Conservation (phyloP, 148 eudicot species). For the Rhododendron griersonianum region DNA sequence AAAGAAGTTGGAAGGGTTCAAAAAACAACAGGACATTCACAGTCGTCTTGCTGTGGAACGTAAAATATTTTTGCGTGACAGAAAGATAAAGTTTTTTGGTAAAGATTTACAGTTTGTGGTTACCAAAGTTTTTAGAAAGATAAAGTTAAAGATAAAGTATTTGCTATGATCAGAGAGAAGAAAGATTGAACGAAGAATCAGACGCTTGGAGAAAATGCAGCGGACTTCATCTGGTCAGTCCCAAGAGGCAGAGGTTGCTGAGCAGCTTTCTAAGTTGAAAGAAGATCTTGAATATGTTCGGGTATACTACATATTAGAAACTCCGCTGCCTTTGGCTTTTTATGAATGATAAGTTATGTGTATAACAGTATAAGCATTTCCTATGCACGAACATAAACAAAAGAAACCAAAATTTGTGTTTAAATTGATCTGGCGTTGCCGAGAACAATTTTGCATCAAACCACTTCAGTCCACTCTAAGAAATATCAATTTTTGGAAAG, state of each 20-base stretch:
- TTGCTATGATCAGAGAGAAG: slow-evolving; percentile 62
- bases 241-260: slow-evolving; percentile 59
- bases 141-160: too few species aligned
- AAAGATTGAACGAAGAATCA: slow-evolving; percentile 79
- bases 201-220: slow-evolving; percentile 86
- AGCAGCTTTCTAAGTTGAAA: slow-evolving; percentile 64
- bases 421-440: background rate
- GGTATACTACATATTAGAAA: slow-evolving; percentile 42
- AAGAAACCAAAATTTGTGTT: background rate
- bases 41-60: slow-evolving; percentile 71
- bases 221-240: slow-evolving; percentile 56
- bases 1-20: slow-evolving; percentile 73
- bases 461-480: background rate
- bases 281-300: slow-evolving; percentile 96
- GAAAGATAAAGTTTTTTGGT: slow-evolving; percentile 91
- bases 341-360: background rate
- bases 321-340: background rate
- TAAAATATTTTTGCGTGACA: slow-evolving; percentile 64
- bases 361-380: background rate
- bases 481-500: background rate
- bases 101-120: slow-evolving; percentile 10
- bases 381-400: background rate
- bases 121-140: background rate
- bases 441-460: background rate
- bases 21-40: slow-evolving; percentile 71